phyloP scores from a whole-genome alignment of 2,329 filamentous ascomycete genomes.

The Aspergillus pseudonomiae region DNA sequence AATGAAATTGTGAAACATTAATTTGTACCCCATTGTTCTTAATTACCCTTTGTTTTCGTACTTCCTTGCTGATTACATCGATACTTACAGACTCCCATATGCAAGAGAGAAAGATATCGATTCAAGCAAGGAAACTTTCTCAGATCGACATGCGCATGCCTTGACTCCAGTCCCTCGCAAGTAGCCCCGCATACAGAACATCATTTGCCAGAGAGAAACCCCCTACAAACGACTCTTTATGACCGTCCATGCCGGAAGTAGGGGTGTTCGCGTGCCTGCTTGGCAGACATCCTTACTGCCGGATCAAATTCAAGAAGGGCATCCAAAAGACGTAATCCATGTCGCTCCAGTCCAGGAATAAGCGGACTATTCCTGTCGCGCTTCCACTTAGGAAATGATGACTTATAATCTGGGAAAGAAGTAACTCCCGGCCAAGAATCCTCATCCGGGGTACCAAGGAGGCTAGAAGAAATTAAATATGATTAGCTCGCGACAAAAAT shows the following conservation, averaged over 20 bases:
- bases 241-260: slow-evolving; percentile 69
- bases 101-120: not conserved
- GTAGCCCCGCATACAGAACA: too few species aligned
- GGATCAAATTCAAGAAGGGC: slow-evolving; percentile 84
- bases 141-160: too few species aligned
- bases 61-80: not conserved
- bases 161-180: too few species aligned
- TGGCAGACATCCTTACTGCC: slow-evolving; percentile 82
- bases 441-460: slow-evolving; percentile 83
- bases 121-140: not conserved
- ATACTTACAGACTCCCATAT: not conserved
- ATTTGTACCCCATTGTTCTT: not conserved
- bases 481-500: not conserved
- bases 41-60: not conserved
- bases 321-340: slow-evolving; percentile 57
- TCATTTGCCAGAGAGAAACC: not conserved
- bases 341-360: slow-evolving; percentile 72
- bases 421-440: slow-evolving; percentile 86
- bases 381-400: slow-evolving; percentile 88
- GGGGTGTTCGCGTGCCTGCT: slow-evolving; percentile 80
- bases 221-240: slow-evolving; percentile 18
- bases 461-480: slow-evolving; percentile 47
- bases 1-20: not conserved
- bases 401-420: slow-evolving; percentile 90
- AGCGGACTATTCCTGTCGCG: slow-evolving; percentile 68